Conservation (phyloP, 257 asterid genomes). For the Coffea eugenioides region DNA sequence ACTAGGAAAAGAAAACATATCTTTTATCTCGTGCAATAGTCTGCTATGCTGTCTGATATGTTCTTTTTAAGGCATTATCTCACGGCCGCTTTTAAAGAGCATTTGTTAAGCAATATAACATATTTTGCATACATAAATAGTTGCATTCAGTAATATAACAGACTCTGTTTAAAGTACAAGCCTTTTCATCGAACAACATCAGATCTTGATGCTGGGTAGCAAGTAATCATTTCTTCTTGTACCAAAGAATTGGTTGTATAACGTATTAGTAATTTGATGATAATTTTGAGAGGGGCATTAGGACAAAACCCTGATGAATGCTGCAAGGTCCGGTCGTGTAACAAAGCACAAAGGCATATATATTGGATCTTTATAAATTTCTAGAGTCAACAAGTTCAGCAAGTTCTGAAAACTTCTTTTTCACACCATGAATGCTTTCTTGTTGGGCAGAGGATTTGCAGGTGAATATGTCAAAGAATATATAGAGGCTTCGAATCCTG, state of each 20-base stretch:
- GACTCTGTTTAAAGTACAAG: too few species aligned
- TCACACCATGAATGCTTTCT: neutral
- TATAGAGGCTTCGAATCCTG: constrained; percentile 55
- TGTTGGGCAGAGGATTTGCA: constrained; percentile 44
- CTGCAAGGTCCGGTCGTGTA: neutral
- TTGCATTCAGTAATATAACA: too few species aligned
- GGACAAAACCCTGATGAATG: neutral
- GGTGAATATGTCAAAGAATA: constrained; percentile 58
- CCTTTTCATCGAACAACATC: neutral
- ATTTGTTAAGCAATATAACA: too few species aligned
- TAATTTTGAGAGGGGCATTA: neutral
- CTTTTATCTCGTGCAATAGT: neutral
- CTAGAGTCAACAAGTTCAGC: neutral
- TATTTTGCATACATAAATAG: neutral
- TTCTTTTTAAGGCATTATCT: neutral
- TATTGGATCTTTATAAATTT: neutral
- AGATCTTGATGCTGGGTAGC: neutral
- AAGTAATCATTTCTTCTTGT: neutral
- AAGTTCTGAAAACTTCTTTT: neutral
- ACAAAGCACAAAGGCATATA: neutral
- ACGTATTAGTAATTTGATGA: neutral
- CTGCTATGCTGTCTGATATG: neutral
- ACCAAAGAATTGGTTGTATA: too few species aligned
- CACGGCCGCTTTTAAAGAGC: neutral
- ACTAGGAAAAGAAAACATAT: too few species aligned